Base-by-base conservation (phyloP, 2,329 filamentous ascomycete species). In the Diplocarpon mali region DNA sequence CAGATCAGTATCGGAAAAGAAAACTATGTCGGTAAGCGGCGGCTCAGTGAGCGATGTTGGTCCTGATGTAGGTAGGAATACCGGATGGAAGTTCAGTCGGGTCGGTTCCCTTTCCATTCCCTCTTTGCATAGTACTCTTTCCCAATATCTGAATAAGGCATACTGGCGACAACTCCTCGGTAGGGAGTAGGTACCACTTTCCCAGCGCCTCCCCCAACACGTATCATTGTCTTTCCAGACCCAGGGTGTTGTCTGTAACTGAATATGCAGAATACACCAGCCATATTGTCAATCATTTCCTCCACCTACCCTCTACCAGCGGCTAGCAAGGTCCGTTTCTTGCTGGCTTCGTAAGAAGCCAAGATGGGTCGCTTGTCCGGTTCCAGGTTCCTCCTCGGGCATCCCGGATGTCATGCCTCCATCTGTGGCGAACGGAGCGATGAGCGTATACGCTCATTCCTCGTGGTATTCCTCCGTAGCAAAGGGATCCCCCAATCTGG, bases 81-180 rank as follows among this genome's bases (percentile, higher is more conserved):
- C 70, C 38, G 90, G 68, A 60, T 94, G 86, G 1, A 72, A 69
- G n/a, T 56, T 56, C 45, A 82, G 88, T 14, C 73, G 68, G 55
- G 81, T 87, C 0, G 78, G 72, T 38, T 76, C 70, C 89, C 7
- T 24, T 24, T 7, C 20, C 89, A 95, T 35, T 86, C 86, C 52
- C 76, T 69, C 28, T 69, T 70, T 3, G 80, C 75, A 65, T 95
- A 95, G 64, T 87, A 95, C 15, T 68, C 66, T 67, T 85, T 83
- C 27, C 89, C 85, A 53, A 92, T 87, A 58, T 92, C 85, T 13
- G 86, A 93, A 64, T 80, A 95, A 10, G 95, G 69, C 7, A 92
- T 73, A 63, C 88, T 90, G 5, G 76, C 53, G 2, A 63, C 46
- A 35, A 52, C 10, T 17, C 42, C 62, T 69, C 58, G 2, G 30